Base-by-base conservation (phyloP, 2,329 filamentous ascomycete species). In the Orbilia ellipsospora region DNA sequence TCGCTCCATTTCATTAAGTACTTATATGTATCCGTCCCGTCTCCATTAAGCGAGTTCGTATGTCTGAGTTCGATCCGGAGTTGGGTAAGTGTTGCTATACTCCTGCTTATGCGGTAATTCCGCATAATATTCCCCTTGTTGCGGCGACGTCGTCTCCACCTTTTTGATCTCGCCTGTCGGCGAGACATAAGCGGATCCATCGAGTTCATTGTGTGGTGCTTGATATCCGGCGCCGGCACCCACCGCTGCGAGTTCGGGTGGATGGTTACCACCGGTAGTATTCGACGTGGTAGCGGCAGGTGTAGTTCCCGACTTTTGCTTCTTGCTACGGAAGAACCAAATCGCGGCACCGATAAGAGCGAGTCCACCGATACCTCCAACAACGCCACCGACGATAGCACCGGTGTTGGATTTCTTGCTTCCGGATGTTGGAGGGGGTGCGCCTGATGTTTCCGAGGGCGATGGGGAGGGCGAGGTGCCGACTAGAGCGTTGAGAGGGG, bases 311-410 rank as follows among this genome's bases (percentile, higher is more conserved):
- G 42, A 16, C 42, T 51, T 42, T 20, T 31, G 45, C n/a, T 44
- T 40, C 18, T 23, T 18, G 31, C 31, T 36, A 18, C 48, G 48
- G 18, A 85, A 77, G 76, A 84, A 82, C 78, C 84, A 85, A 48
- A 81, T 79, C 6, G 78, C 82, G 4, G 81, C 77, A 20, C 80
- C 82, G 54, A 86, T 79, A 15, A 86, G 78, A 0, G 80, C 83
- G 18, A 86, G 77, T n/a, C 78, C 82, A 0, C 78, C 83, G 3
- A 85, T 82, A n/a, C 85, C 85, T 18, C 84, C 85, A 8, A 86
- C 83, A 1, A 82, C 81, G 31, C 85, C 85, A 10, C 85, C 85
- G 7, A 81, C 84, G 54, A 86, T 86, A 16, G 84, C 81, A 5
- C 83, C 85, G 7, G 82, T 78, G 55, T 80, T 80, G 4, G 81